A percentile compares a stretch with the other conserved stretches of the same genome.
Evolutionary conservation across 1,284 basidiomycete species (phyloP).

Genomic region (Papiliotrema flavescens): DNA sequence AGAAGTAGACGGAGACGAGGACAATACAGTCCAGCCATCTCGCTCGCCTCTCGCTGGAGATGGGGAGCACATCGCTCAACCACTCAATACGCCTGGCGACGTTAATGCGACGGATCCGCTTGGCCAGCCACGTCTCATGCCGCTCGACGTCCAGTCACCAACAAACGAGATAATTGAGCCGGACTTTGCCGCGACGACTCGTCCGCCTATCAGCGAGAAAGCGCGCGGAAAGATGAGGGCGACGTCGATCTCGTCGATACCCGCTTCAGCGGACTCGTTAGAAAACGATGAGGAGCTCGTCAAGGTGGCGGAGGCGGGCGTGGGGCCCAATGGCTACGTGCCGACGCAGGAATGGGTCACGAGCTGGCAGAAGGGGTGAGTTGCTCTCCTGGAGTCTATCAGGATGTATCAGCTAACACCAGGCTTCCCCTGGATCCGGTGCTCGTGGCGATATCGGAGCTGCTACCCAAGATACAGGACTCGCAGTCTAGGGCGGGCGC

Average conservation of each 20-base stretch:
- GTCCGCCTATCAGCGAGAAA: constrained; percentile 63
- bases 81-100: constrained; percentile 24
- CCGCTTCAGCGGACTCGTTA: constrained; percentile 48
- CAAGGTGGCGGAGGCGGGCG: constrained; percentile 60
- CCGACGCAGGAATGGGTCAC: constrained; percentile 90
- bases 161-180: constrained; percentile 2
- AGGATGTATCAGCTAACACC: not conserved
- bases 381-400: not conserved
- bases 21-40: not conserved
- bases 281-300: constrained; percentile 57
- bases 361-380: constrained; percentile 50
- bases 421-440: constrained; percentile 71
- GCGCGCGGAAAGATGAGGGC: constrained; percentile 79
- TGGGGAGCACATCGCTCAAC: not conserved
- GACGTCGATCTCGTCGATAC: constrained; percentile 4
- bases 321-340: constrained; percentile 82
- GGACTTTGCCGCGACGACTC: not conserved
- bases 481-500: constrained; percentile 56
- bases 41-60: not conserved
- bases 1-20: constrained; percentile 25
- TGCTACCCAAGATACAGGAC: constrained; percentile 79
- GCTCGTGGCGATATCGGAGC: constrained; percentile 76
- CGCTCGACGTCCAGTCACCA: constrained; percentile 1
- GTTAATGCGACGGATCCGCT: constrained; percentile 20
- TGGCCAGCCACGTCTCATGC: not conserved